Base-by-base conservation (phyloP, 345 rosid species). In the Eucalyptus fibrosa region DNA sequence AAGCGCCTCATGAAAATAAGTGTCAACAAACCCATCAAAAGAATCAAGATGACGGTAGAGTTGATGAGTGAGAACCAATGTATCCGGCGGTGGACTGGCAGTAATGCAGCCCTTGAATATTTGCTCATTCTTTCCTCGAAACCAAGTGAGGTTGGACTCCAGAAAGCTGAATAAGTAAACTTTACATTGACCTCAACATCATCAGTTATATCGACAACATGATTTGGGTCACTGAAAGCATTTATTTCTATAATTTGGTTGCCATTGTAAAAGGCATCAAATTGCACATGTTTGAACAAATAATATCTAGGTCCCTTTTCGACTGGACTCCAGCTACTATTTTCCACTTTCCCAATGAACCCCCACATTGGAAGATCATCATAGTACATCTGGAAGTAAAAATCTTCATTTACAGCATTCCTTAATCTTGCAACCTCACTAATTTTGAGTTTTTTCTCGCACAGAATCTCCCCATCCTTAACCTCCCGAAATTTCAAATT, bases 291-390 rank as follows among this genome's bases (percentile, higher is more conserved):
- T 87, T 92, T 96, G 91, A 96, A 97, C 69, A 97, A 86, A 92
- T 93, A 95, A 88, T 94, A 95, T 90, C 92, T 95, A 42, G 90
- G 72, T 62, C 81, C 51, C 89, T 90, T 90, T 88, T 90, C 90
- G 49, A 85, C 88, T 28, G 28, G 91, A 85, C 87, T 88, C 93
- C 89, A 87, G 69, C 93, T 92, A 59, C 90, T 93, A 9, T 90
- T 94, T 90, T 96, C 99, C 55, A 92, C 88, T 94, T 96, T 97
- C 62, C 99, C 99, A 89, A 96, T 51, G 92, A 94, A 97, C 67
- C 98, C 99, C 99, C 99, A 97, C 45, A 96, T 90, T 30, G 99
- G 99, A 53, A 97, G 98, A 93, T 95, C 97, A 53, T 96, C 98
- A 88, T 92, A 94, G 90, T 96, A 95, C 96, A 97, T 96, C 87